phyloP scores from a whole-genome alignment of 1,284 basidiomycete species.

The Cryptococcus sp. region DNA sequence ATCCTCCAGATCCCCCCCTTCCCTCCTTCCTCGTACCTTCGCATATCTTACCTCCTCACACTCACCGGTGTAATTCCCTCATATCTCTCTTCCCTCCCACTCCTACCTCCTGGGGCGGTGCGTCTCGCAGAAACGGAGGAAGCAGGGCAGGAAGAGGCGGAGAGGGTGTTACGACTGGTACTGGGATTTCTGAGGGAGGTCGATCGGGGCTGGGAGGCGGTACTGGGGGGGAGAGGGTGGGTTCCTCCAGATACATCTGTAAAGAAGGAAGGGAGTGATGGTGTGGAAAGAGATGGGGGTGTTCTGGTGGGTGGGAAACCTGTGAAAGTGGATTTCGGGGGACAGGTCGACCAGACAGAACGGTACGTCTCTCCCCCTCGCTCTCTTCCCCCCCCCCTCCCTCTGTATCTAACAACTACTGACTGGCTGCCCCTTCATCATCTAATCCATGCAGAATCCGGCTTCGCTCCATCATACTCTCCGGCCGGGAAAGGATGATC shows the following conservation, averaged over 20 bases:
- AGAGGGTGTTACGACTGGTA: constrained; percentile 14
- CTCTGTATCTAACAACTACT: not conserved
- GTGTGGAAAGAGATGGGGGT: not conserved
- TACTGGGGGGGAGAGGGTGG: constrained; percentile 30
- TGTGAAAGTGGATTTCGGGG: constrained; percentile 6
- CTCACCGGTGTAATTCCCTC: constrained; percentile 18
- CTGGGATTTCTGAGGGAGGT: constrained; percentile 23
- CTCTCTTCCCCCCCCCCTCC: not conserved
- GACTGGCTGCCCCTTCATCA: not conserved
- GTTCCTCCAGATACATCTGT: constrained; percentile 3
- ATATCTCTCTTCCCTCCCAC: constrained; percentile 27
- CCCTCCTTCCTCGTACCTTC: constrained; percentile 20
- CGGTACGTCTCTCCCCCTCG: constrained; percentile 5
- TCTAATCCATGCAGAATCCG: constrained; percentile 28
- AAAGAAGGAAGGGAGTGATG: not conserved
- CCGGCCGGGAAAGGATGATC: constrained; percentile 23
- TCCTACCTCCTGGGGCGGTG: constrained; percentile 4
- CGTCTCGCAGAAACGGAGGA: not conserved
- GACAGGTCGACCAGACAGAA: constrained; percentile 26
- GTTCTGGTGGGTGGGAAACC: not conserved
- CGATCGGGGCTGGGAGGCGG: constrained; percentile 31
- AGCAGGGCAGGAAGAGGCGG: constrained; percentile 9
- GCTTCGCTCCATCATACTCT: constrained; percentile 27
- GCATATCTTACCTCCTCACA: constrained; percentile 33
- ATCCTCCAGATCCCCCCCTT: constrained; percentile 33